Base-by-base conservation (phyloP, 768 basidiomycete species). In the Boletus rubroflammeus region DNA sequence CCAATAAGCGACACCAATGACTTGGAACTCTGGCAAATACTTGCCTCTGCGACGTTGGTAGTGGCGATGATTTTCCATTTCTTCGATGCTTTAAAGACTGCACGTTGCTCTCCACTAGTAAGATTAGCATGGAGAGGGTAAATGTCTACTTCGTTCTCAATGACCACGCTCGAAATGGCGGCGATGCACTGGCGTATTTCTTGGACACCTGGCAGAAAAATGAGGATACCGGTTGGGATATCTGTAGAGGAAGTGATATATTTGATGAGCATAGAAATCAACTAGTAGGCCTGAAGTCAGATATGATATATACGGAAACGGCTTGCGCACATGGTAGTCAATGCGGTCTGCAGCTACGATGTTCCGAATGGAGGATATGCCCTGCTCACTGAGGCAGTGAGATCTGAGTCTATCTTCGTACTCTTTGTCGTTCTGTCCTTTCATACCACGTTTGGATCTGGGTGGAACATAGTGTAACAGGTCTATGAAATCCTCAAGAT, bases 161-260 rank as follows among this genome's bases (percentile, higher is more conserved):
- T n/a, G 26, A 60, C 25, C 14, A 66, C 58, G 36, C 63, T 64
- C 15, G 73, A 75, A 40, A 93, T 71, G 5, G 79, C 75, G 13
- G 86, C 81, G 19, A 91, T 82, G 62, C 88, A 90, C 56, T 87
- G 83, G 19, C 83, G 81, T 58, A 93, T 93, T 64, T 93, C 90
- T 69, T 88, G 88, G 2, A 93, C 87, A 67, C 94, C 94, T n/a
- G 92, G 84, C 51, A 94, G 75, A 72, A 98, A 98, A 41, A 97
- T 81, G 23, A 98, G 77, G 42, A 97, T 82, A 6, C 86, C 93
- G 3, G 84, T 88, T 6, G 55, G 57, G 9, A 67, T 70, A 13
- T 75, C 63, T 23, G 72, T 67, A 6, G 76, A 80, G 6, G 72
- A 66, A 14, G 85, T 67, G 52, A 93, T 86, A 59, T 91, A 75